A percentile compares a stretch with the other conserved stretches of the same genome.
Evolutionary conservation across 2,329 filamentous ascomycete species (phyloP).

Genomic region (Microcyclosporella mali): DNA sequence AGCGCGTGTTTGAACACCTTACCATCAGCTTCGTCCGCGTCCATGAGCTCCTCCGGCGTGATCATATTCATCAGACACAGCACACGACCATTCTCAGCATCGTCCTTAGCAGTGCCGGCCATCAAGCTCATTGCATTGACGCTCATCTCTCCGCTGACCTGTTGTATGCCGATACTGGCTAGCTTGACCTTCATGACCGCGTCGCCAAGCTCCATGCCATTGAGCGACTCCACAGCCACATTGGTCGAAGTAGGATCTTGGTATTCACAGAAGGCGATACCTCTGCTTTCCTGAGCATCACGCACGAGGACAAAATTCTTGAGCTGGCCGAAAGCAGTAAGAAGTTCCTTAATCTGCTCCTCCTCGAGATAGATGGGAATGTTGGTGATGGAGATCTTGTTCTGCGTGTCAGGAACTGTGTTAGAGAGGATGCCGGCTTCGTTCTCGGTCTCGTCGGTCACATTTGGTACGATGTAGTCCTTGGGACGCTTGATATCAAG

Average conservation of each 20-base stretch:
- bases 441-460: constrained; percentile 65
- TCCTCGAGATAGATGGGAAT: constrained; percentile 83
- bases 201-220: constrained; percentile 89
- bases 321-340: constrained; percentile 85
- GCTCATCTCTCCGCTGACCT: constrained; percentile 89
- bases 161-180: constrained; percentile 89
- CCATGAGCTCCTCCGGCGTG: constrained; percentile 86
- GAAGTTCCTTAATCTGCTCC: constrained; percentile 82
- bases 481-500: constrained; percentile 81
- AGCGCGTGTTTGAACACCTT: constrained; percentile 27
- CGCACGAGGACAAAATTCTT: constrained; percentile 90
- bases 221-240: constrained; percentile 81
- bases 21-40: constrained; percentile 94
- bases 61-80: constrained; percentile 98
- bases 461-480: constrained; percentile 89
- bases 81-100: constrained; percentile 73
- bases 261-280: constrained; percentile 96
- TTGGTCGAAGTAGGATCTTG: constrained; percentile 69
- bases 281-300: constrained; percentile 70
- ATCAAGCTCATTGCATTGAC: constrained; percentile 98
- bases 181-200: constrained; percentile 77
- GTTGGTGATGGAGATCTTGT: constrained; percentile 91
- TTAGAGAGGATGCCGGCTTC: constrained; percentile 72
- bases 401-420: constrained; percentile 80
- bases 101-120: constrained; percentile 71